These are phyloP conservation scores for Xylona heveae DNA, from an alignment of 495 filamentous ascomycete species.

Conservation along the genomic window DNA sequence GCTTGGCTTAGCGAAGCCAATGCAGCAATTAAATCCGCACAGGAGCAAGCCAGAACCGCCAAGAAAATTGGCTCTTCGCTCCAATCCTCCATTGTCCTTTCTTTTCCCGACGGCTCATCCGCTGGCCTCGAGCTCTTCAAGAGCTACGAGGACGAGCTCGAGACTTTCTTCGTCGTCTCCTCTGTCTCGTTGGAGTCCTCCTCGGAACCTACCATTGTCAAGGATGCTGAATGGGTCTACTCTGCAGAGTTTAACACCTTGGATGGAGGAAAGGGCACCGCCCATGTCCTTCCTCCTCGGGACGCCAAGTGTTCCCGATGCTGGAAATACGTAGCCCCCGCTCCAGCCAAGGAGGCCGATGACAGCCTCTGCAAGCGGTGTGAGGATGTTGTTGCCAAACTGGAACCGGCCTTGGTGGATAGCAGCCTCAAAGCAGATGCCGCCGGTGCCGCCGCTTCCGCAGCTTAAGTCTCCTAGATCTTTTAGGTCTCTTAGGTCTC, in stretches of 20 bases:
- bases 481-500: too few species aligned
- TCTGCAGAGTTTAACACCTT: constrained; percentile 28
- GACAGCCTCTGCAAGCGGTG: constrained; percentile 56
- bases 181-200: constrained; percentile 26
- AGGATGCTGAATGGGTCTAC: constrained; percentile 31
- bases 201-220: constrained; percentile 11
- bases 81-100: constrained; percentile 37
- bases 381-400: constrained; percentile 35
- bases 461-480: too few species aligned
- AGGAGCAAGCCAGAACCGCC: constrained; percentile 25
- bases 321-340: constrained; percentile 50
- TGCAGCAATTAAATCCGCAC: constrained; percentile 42
- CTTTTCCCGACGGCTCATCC: constrained; percentile 7
- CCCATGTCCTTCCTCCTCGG: constrained; percentile 43
- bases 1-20: constrained; percentile 32
- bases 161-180: constrained; percentile 58
- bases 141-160: constrained; percentile 39
- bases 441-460: too few species aligned
- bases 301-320: constrained; percentile 63
- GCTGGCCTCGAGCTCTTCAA: constrained; percentile 18
- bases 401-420: too few species aligned
- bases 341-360: constrained; percentile 27
- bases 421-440: too few species aligned
- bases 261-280: constrained; percentile 22
- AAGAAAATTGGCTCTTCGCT: constrained; percentile 35